phyloP scores from a whole-genome alignment of 257 asterid species.

The Phtheirospermum japonicum region DNA sequence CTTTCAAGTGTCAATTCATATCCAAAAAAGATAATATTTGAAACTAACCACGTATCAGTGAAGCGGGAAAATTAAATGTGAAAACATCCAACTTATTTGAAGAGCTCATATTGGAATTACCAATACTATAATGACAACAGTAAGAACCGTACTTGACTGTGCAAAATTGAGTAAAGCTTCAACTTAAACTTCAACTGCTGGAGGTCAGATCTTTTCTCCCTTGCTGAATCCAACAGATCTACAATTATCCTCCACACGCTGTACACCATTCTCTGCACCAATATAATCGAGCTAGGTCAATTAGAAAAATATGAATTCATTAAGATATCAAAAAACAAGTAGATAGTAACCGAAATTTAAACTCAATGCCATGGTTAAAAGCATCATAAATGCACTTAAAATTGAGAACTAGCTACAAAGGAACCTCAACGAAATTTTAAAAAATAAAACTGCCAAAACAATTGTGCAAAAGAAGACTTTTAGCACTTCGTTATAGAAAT shows the following conservation, averaged over 20 bases:
- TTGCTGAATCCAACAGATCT: constrained; percentile 48
- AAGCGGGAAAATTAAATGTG: background rate
- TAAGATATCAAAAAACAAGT: too few relatives aligned
- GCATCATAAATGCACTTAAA: too few relatives aligned
- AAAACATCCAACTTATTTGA: constrained; percentile 19
- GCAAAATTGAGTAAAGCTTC: constrained; percentile 56
- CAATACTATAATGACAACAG: background rate
- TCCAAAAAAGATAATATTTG: background rate
- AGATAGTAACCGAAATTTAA: too few relatives aligned
- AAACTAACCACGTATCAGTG: constrained; percentile 11
- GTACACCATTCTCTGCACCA: constrained; percentile 66
- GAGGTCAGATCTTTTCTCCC: constrained; percentile 53
- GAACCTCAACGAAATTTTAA: too few relatives aligned
- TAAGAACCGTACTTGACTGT: constrained; percentile 48
- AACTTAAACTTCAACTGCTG: constrained; percentile 56
- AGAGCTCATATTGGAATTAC: constrained; percentile 7
- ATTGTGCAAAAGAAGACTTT: background rate
- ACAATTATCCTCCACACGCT: constrained; percentile 56
- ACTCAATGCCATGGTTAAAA: too few relatives aligned
- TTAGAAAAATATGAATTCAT: constrained; percentile 9
- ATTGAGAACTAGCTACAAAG: too few relatives aligned
- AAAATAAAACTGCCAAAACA: too few relatives aligned
- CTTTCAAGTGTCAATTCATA: too few relatives aligned
- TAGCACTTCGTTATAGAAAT: too few relatives aligned
- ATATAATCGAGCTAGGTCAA: constrained; percentile 16